Base-by-base conservation (phyloP, 2,329 filamentous ascomycete species). In the Waltergamsia citrina region DNA sequence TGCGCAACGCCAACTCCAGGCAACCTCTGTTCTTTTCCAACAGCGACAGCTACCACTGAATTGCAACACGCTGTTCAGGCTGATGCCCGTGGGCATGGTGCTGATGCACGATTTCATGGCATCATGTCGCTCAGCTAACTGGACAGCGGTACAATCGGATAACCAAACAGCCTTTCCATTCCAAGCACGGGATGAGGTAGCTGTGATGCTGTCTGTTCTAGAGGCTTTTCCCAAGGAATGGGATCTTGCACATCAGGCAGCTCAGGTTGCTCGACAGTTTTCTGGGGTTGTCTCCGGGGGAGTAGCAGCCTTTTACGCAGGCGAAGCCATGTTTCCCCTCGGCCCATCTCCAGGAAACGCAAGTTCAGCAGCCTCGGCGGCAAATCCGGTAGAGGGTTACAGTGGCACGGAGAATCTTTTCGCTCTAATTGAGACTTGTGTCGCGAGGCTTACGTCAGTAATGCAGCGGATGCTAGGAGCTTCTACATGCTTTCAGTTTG, bases 21-120 rank as follows among this genome's bases (percentile, higher is more conserved):
- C 56, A 5, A 63, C 54, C 11, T 53, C 58, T 6, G 55, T 56
- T 5, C 50, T 63, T 2, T 53, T 62, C 20, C 56, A 63, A 34
- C 61, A 65, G 35, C 53, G 57, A 2, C 60, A 63, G 35, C 47
- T 65, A 1, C 62, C 62, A 0, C 45, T 66, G 5, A 66, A 66
- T 38, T 54, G 56, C 15, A 50, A 64, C 3, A 63, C 61, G 0
- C 42, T 66, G 3, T 60, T 52, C 35, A 54, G 62, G 2, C 38
- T 62, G 4, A 46, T 63, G 6, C 57, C 60, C 7, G 51, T 61
- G 9, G 50, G 51, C 2, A 34, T 62, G 7, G 41, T 63, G 6
- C 38, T 63, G n/a, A 46, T 63, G 40, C 56, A 59, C 38, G 48
- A 45, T 34, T 35, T 41, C 17, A n/a, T n/a, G n/a, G n/a, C n/a